Evolutionary conservation across 805 yeast species (phyloP), one percentile per base, ranked within the genome.

Genomic region (Saccharomycopsis javanensis): DNA sequence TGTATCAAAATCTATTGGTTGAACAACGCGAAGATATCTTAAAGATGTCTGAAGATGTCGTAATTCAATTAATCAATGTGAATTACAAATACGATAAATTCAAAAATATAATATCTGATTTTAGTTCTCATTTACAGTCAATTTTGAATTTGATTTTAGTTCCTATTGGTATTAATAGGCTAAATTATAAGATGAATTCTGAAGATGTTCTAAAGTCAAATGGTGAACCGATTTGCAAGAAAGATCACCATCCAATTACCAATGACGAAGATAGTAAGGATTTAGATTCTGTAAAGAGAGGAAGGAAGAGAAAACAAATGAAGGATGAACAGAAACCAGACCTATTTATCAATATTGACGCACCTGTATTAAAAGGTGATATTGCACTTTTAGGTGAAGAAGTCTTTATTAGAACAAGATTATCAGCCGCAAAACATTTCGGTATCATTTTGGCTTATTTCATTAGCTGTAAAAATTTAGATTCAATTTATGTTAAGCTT

Each of bases 151-250:
- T 94, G 50, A 66, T 89, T 50, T 84, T 88, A 85, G 92, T 98
- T 0, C 99, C 99, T 2, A 86, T 94, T 58, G 99, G 99, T 60
- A 82, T 90, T 56, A 86, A 96, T 3, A 82, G 98, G 62, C 87
- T 85, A 67, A 87, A 85, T 64, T 94, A 88, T 69, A 80, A 82
- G 34, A 88, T 94, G 96, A 83, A 87, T 62, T 74, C 86, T 0
- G 72, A 76, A n/a, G 75, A 82, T 54, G 79, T 94, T 46, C 72
- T 92, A 66, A 81, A 87, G 62, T 96, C 97, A 0, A 86, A 96
- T 11, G 95, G 94, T 1, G 76, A 64, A 54, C 68, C 75, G 33
- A 67, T 62, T 20, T 31, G 51, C 35, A 42, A 8, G 13, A 28
- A 38, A 5, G 20, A 28, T 28, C 33, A 53, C 28, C 34, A 53